Evolutionary conservation across 345 rosid genomes (phyloP).

Genomic region (Euphorbia tirucalli): DNA sequence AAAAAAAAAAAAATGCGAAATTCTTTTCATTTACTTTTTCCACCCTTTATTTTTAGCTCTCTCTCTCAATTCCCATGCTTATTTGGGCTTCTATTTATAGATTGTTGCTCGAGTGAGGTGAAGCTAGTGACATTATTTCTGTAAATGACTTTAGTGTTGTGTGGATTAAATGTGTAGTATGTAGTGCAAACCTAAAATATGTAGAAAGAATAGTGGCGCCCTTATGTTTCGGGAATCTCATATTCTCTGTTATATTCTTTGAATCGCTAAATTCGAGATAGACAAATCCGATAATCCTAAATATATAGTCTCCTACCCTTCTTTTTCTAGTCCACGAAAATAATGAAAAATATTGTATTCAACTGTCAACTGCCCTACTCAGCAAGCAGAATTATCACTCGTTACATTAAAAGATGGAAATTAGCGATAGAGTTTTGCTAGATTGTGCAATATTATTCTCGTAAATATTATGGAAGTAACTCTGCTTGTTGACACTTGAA

Average conservation of each 20-base stretch:
- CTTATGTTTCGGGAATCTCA: not conserved
- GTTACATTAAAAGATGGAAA: no score
- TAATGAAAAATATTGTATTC: no score
- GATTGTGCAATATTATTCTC: not conserved
- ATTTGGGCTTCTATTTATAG: no score
- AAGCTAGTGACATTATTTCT: not conserved
- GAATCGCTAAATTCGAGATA: not conserved
- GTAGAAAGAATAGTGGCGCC: not conserved
- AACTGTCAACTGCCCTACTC: no score
- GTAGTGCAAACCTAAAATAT: not conserved
- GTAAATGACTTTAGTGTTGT: not conserved
- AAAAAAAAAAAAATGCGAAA: no score
- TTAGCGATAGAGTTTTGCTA: not conserved
- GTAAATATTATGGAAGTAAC: conserved; percentile 4
- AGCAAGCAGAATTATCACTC: no score
- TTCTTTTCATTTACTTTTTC: no score
- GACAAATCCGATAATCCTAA: not conserved
- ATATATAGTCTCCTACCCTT: not conserved
- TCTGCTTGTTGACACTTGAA: conserved; percentile 8
- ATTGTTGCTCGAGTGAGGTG: not conserved
- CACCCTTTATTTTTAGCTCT: no score
- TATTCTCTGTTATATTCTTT: not conserved
- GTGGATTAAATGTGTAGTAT: not conserved
- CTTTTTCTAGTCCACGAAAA: not conserved
- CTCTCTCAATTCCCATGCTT: no score